phyloP scores from a whole-genome alignment of 2,329 filamentous ascomycete species.

The Cordyceps javanica region DNA sequence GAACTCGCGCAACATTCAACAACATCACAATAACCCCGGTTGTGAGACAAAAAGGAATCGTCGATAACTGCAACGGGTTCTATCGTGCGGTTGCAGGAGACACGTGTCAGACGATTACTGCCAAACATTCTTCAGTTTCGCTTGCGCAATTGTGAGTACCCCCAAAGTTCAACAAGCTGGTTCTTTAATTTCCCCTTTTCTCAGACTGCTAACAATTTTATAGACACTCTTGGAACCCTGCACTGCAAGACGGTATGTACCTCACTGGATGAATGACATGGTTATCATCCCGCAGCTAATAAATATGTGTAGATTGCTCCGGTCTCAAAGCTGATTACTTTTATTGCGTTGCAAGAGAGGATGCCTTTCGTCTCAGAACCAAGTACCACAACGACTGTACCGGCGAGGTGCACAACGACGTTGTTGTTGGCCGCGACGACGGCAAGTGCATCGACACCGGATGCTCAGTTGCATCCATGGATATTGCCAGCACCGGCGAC shows the following conservation, averaged over 20 bases:
- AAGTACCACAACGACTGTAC: background rate
- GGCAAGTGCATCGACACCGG: background rate
- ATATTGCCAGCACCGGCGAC: background rate
- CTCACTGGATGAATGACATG: background rate
- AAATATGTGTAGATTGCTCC: constrained; percentile 3
- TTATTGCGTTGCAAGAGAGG: constrained; percentile 5
- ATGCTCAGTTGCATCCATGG: background rate
- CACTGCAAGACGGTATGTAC: background rate
- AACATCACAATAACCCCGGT: constrained; percentile 1
- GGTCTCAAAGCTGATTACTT: constrained; percentile 12
- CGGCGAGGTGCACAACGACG: background rate
- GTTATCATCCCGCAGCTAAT: constrained; percentile 6
- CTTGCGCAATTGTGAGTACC: constrained; percentile 2
- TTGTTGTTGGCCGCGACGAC: background rate
- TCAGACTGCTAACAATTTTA: background rate
- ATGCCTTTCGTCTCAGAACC: background rate
- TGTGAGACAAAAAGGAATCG: constrained; percentile 14
- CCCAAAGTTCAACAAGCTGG: no score
- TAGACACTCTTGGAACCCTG: background rate
- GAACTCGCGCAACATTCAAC: background rate
- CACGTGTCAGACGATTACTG: constrained; percentile 3
- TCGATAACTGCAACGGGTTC: constrained; percentile 12
- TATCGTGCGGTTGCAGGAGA: constrained; percentile 10
- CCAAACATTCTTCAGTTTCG: background rate
- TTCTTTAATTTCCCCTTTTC: background rate